phyloP scores from a whole-genome alignment of 768 basidiomycete genomes.

The Tulasnella sp. region DNA sequence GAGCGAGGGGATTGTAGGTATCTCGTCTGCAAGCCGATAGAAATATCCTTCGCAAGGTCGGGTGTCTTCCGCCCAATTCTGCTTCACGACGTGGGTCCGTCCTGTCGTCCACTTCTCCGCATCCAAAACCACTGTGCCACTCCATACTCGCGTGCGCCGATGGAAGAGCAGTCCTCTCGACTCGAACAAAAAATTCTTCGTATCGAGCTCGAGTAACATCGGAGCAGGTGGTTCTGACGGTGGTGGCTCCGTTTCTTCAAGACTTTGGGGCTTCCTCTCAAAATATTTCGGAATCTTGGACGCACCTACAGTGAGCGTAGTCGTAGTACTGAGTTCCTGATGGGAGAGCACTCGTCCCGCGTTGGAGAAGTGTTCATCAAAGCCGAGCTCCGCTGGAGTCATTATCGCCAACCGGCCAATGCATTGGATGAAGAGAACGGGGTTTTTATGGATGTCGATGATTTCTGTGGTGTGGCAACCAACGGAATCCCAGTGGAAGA shows the following conservation, averaged over 20 bases:
- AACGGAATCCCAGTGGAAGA: neutral
- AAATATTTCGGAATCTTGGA: neutral
- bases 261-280: neutral
- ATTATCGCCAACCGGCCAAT: neutral
- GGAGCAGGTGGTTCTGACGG: neutral
- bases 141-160: neutral
- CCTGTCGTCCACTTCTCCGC: neutral
- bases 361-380: neutral
- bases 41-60: neutral
- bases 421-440: neutral
- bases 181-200: neutral
- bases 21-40: neutral
- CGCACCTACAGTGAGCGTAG: neutral
- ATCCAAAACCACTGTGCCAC: neutral
- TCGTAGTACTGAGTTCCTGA: neutral
- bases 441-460: neutral
- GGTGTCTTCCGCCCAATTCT: neutral
- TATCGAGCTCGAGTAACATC: neutral
- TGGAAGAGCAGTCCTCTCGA: neutral
- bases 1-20: neutral
- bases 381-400: neutral
- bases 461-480: neutral
- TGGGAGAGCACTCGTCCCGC: neutral
- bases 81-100: neutral
- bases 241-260: neutral